phyloP scores from a whole-genome alignment of 2,329 filamentous ascomycete genomes.

The Penicillium sp. region DNA sequence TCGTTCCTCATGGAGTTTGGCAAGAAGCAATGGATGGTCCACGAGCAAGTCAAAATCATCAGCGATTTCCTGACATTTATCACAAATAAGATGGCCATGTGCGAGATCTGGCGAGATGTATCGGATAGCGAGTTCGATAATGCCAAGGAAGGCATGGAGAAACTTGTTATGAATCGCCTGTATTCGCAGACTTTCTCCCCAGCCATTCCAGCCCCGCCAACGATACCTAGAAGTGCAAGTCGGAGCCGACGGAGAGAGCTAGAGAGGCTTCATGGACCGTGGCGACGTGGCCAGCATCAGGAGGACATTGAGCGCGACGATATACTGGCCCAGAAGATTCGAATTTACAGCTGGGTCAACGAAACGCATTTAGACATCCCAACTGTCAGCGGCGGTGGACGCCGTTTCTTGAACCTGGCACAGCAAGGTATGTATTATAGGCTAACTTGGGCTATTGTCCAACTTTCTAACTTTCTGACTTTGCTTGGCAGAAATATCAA shows the following conservation, averaged over 20 bases:
- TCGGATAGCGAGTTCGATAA: conserved; percentile 98
- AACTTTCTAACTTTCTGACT: conserved; percentile 23
- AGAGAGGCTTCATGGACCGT: conserved; percentile 70
- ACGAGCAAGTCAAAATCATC: conserved; percentile 99
- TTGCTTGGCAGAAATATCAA: conserved; percentile 69
- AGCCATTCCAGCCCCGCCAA: conserved; percentile 77
- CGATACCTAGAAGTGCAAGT: conserved; percentile 56
- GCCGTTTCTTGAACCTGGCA: conserved; percentile 81
- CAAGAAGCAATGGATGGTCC: conserved; percentile 99
- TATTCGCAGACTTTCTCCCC: conserved; percentile 97
- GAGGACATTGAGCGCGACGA: conserved; percentile 97
- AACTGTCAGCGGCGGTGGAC: conserved; percentile 77
- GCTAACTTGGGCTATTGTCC: neutral
- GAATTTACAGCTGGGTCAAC: conserved; percentile 91
- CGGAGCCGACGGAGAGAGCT: conserved; percentile 67
- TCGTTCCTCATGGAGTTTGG: conserved; percentile 93
- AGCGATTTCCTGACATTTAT: conserved; percentile 96
- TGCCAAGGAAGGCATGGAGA: conserved; percentile 97
- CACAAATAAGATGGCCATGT: conserved; percentile 95
- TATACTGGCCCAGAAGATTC: conserved; percentile 92
- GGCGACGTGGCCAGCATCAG: conserved; percentile 91
- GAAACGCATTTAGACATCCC: conserved; percentile 94
- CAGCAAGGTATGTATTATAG: conserved; percentile 65
- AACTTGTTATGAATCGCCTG: conserved; percentile 96
- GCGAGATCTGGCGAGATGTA: conserved; percentile 93